A percentile compares a stretch with the other conserved stretches of the same genome.
Conservation (phyloP, 2,329 filamentous ascomycete genomes). For the Arthrobotrys conoides region DNA sequence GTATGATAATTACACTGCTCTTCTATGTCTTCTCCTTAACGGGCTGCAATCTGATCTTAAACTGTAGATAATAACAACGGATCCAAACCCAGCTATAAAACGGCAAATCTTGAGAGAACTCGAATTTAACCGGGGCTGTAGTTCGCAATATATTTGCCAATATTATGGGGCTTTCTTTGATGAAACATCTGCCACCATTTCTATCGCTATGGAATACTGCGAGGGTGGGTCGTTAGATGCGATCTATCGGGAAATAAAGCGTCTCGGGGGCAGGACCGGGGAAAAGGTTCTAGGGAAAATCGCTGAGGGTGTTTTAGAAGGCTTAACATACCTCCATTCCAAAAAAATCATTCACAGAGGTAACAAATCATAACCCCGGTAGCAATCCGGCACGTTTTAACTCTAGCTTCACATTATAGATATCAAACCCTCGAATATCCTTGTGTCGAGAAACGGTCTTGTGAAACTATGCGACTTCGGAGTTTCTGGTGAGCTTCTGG, state of each 20-base stretch:
- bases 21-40: constrained; percentile 9
- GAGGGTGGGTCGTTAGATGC: constrained; percentile 96
- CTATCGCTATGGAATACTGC: constrained; percentile 99
- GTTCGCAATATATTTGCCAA: constrained; percentile 93
- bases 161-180: constrained; percentile 99
- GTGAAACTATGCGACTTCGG: constrained; percentile 99
- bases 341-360: constrained; percentile 95
- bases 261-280: constrained; percentile 91
- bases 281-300: constrained; percentile 98
- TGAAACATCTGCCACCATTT: constrained; percentile 94
- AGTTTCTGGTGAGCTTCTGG: constrained; percentile 91
- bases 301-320: constrained; percentile 92
- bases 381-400: not conserved
- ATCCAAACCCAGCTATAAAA: constrained; percentile 97
- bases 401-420: constrained; percentile 69
- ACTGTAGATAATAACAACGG: constrained; percentile 91
- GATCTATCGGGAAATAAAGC: constrained; percentile 97
- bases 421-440: constrained; percentile 98
- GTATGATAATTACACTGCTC: constrained; percentile 69
- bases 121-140: constrained; percentile 97
- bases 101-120: constrained; percentile 97
- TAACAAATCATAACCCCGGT: constrained; percentile 62
- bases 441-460: constrained; percentile 90
- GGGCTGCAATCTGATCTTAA: not conserved
- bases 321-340: constrained; percentile 92